Conservation (phyloP, 768 basidiomycete species). For the Lactifluus rugatus region DNA sequence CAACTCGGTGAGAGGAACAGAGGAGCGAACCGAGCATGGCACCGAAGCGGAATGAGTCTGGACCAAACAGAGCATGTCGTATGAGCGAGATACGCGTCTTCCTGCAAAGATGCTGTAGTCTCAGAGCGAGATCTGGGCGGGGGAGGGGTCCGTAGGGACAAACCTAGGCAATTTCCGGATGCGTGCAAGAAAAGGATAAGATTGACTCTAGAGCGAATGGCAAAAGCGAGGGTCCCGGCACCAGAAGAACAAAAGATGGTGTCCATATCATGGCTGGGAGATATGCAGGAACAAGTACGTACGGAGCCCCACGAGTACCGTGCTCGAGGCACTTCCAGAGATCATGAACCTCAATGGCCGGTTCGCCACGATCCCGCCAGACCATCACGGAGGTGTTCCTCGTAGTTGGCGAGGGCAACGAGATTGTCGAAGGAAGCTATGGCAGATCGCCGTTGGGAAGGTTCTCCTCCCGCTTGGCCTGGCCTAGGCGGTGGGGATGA, state of each 20-base stretch:
- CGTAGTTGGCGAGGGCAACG: conserved; percentile 75
- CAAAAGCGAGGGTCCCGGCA: conserved; percentile 70
- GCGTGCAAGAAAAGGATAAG: conserved; percentile 63
- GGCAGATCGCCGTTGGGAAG: conserved; percentile 45
- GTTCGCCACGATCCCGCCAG: conserved; percentile 73
- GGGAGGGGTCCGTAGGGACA: neutral
- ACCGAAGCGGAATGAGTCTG: conserved; percentile 75
- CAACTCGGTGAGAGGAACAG: neutral
- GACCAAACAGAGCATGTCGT: conserved; percentile 73
- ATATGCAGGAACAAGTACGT: conserved; percentile 29
- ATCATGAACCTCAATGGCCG: conserved; percentile 54
- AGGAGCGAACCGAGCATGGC: conserved; percentile 66
- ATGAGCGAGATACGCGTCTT: conserved; percentile 58
- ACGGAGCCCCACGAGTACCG: conserved; percentile 62
- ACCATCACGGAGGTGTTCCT: conserved; percentile 68
- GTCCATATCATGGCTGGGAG: no score
- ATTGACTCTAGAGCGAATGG: conserved; percentile 76
- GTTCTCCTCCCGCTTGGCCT: conserved; percentile 16
- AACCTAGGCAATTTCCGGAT: conserved; percentile 34
- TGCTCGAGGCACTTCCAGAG: conserved; percentile 61
- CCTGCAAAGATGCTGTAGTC: no score
- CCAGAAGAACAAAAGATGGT: conserved; percentile 48
- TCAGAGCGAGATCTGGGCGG: no score
- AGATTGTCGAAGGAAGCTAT: conserved; percentile 78
- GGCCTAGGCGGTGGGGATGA: neutral